phyloP scores from a whole-genome alignment of 2,329 filamentous ascomycete genomes.

The Diplocarpon rosae region DNA sequence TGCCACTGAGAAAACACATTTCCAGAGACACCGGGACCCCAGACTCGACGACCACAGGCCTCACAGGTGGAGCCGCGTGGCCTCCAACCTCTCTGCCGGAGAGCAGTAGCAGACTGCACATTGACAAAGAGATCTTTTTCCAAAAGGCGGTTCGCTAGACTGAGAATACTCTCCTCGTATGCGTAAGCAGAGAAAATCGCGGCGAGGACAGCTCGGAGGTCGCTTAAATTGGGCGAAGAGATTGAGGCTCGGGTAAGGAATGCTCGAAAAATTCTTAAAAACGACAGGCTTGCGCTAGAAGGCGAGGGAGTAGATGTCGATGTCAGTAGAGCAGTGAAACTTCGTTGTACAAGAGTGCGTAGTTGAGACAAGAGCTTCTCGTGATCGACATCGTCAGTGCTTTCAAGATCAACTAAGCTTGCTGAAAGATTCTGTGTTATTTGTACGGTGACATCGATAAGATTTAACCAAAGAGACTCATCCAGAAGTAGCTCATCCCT shows the following conservation, averaged over 20 bases:
- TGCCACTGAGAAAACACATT: constrained; percentile 78
- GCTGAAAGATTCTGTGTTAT: constrained; percentile 55
- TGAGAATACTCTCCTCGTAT: constrained; percentile 84
- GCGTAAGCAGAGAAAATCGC: constrained; percentile 94
- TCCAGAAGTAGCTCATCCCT: constrained; percentile 38
- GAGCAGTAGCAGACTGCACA: constrained; percentile 60
- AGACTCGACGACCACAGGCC: constrained; percentile 68
- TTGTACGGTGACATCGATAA: constrained; percentile 50
- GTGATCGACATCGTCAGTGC: constrained; percentile 35
- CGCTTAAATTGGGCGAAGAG: constrained; percentile 74
- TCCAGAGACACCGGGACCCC: constrained; percentile 76
- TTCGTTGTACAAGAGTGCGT: constrained; percentile 74
- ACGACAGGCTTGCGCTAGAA: constrained; percentile 51
- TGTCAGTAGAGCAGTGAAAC: constrained; percentile 76
- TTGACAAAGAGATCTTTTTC: constrained; percentile 82
- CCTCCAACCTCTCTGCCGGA: constrained; percentile 80
- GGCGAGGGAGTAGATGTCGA: constrained; percentile 46
- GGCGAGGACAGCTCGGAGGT: constrained; percentile 71
- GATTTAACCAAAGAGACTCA: constrained; percentile 47
- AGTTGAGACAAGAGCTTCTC: constrained; percentile 56
- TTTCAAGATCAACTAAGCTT: constrained; percentile 33
- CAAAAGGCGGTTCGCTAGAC: constrained; percentile 73
- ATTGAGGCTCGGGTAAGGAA: constrained; percentile 77
- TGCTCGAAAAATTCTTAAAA: constrained; percentile 77
- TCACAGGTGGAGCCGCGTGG: constrained; percentile 81